phyloP scores from a whole-genome alignment of 73 alveolate species.

The Stentor roeselii region DNA sequence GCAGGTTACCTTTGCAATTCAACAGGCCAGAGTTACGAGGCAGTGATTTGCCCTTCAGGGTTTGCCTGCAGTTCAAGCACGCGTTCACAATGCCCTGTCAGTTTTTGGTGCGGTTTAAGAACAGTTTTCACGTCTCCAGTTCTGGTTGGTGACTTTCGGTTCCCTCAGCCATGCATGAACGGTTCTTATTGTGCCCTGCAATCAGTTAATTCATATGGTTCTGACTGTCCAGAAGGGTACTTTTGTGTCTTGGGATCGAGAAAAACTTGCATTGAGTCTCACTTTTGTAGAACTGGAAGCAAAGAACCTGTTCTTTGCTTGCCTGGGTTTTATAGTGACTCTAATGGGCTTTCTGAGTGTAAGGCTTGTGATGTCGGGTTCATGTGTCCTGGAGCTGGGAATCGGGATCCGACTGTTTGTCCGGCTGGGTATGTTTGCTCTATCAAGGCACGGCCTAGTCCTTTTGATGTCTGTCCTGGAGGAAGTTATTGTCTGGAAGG shows the following conservation, averaged over 20 bases:
- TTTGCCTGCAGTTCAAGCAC: constrained; percentile 54
- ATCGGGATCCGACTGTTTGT: constrained; percentile 45
- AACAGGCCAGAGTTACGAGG: constrained; percentile 20
- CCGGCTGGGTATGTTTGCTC: constrained; percentile 78
- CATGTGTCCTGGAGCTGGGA: constrained; percentile 45
- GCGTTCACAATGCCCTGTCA: constrained; percentile 16
- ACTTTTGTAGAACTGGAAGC: constrained; percentile 39
- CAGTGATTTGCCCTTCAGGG: constrained; percentile 70
- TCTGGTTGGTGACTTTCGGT: constrained; percentile 42
- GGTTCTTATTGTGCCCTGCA: constrained; percentile 49
- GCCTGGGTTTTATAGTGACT: constrained; percentile 57
- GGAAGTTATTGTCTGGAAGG: constrained; percentile 74
- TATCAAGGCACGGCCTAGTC: constrained; percentile 51
- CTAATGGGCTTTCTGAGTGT: constrained; percentile 37
- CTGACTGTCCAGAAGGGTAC: constrained; percentile 44
- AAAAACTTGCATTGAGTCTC: constrained; percentile 40
- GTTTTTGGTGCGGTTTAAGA: constrained; percentile 40
- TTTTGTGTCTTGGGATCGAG: constrained; percentile 45
- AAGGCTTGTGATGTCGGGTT: constrained; percentile 63
- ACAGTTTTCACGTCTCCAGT: constrained; percentile 38
- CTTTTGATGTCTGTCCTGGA: constrained; percentile 65
- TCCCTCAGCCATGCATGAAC: constrained; percentile 52
- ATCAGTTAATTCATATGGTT: constrained; percentile 16
- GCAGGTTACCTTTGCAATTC: constrained; percentile 53
- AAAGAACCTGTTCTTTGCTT: constrained; percentile 44